phyloP scores from a whole-genome alignment of 176 grass and related monocot species.

The Eragrostis nindensis region DNA sequence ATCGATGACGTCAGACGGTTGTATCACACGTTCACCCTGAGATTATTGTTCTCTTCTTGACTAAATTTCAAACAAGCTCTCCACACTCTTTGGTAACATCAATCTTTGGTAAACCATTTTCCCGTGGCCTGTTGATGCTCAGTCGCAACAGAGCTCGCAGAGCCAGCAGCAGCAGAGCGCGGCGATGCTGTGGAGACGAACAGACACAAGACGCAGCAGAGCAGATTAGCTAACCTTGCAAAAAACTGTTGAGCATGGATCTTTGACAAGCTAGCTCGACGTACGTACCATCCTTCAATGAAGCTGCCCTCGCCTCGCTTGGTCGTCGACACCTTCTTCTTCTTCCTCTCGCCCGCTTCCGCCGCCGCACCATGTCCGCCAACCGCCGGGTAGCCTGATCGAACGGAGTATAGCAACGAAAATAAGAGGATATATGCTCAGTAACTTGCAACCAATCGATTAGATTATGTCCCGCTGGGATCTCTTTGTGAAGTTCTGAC shows the following conservation, averaged over 20 bases:
- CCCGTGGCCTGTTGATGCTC: background rate
- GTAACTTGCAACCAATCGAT: too few species aligned
- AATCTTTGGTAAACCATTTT: background rate
- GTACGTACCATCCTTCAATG: slow-evolving; percentile 12
- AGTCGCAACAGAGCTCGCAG: slow-evolving; percentile 58
- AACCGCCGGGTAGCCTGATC: slow-evolving; percentile 12
- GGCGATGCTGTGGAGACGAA: slow-evolving; percentile 41
- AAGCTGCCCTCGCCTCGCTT: slow-evolving; percentile 19
- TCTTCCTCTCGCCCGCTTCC: background rate
- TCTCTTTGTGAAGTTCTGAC: too few species aligned
- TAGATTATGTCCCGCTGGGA: too few species aligned
- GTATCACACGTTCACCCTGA: too few species aligned
- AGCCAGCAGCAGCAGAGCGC: slow-evolving; percentile 64
- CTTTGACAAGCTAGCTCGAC: background rate
- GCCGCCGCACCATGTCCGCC: background rate
- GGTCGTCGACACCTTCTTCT: background rate
- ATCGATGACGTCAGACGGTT: too few species aligned
- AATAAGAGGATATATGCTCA: too few species aligned
- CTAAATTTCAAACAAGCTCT: background rate
- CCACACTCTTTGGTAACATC: too few species aligned
- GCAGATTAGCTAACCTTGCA: too few species aligned
- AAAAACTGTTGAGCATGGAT: background rate
- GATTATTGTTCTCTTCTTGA: background rate
- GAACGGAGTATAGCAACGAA: background rate
- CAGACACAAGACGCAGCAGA: background rate